A percentile compares a stretch with the other conserved stretches of the same genome.
Evolutionary conservation across 2,329 filamentous ascomycete species (phyloP).

Genomic region (Verticillium tricorpus): DNA sequence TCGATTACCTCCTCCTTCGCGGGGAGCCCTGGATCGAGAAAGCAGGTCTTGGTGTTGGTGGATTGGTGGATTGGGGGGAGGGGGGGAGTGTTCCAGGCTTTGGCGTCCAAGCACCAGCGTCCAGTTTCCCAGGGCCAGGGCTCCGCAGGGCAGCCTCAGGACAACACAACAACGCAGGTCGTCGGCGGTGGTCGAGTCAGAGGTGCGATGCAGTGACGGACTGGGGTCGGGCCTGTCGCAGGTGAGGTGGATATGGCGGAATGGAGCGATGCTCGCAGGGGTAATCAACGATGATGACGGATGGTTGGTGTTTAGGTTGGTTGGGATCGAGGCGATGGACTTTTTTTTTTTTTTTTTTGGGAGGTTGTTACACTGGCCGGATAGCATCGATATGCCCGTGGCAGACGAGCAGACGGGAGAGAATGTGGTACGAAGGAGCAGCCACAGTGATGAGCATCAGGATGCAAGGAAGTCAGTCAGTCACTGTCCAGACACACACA

Average conservation of each 20-base stretch:
- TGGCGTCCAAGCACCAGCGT: background rate
- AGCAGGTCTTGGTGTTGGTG: background rate
- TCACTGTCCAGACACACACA: too few relatives aligned
- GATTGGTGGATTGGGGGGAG: background rate
- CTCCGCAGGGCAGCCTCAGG: background rate
- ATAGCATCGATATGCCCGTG: too few relatives aligned
- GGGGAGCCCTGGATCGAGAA: constrained; percentile 1
- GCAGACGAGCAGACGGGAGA: too few relatives aligned
- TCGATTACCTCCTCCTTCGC: constrained; percentile 4
- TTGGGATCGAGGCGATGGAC: background rate
- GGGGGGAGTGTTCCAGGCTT: background rate
- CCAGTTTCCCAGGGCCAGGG: background rate
- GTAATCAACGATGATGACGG: background rate
- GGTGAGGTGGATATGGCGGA: background rate
- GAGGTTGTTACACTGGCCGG: background rate
- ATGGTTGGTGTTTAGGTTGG: background rate
- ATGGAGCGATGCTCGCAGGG: background rate
- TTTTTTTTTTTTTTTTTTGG: background rate
- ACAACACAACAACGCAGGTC: background rate
- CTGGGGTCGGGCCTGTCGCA: background rate
- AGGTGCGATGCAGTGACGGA: background rate
- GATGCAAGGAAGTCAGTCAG: too few relatives aligned
- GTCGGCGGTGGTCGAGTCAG: background rate
- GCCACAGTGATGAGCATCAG: too few relatives aligned
- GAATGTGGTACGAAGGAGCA: too few relatives aligned